A percentile compares a stretch with the other conserved stretches of the same genome.
Conservation (phyloP, 495 filamentous ascomycete species). For the Xylaria cubensis region DNA sequence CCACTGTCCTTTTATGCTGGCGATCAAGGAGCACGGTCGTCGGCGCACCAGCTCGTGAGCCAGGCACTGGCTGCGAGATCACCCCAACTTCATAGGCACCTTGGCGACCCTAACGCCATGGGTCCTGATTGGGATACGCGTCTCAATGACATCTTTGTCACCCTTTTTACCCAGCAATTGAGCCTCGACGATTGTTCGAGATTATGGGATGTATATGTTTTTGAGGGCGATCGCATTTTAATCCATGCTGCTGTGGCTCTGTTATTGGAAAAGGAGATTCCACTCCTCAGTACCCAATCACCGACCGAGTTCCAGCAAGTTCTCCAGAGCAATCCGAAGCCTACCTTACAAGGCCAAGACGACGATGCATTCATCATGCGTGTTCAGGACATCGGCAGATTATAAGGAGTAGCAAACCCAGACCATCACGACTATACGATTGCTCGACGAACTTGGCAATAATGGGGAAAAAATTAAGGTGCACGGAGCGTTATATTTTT, state of each 20-base stretch:
- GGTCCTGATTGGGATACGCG: constrained; percentile 53
- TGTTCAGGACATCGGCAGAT: neutral
- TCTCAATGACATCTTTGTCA: constrained; percentile 57
- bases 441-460: neutral
- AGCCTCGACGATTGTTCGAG: constrained; percentile 76
- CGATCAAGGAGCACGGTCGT: constrained; percentile 73
- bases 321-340: constrained; percentile 30
- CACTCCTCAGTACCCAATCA: constrained; percentile 45
- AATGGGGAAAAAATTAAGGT: neutral
- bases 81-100: constrained; percentile 71
- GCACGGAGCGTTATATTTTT: constrained; percentile 8
- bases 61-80: constrained; percentile 76
- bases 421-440: constrained; percentile 20
- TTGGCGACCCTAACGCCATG: constrained; percentile 53
- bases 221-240: constrained; percentile 86
- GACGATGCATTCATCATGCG: constrained; percentile 21
- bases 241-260: constrained; percentile 80
- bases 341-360: constrained; percentile 7
- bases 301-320: constrained; percentile 42
- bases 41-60: constrained; percentile 74
- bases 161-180: constrained; percentile 61
- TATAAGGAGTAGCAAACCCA: neutral
- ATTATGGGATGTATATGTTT: constrained; percentile 93
- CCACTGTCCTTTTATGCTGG: constrained; percentile 86
- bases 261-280: constrained; percentile 57